These are phyloP conservation scores for Fusarium devonianum DNA, from an alignment of 2,329 filamentous ascomycete species.

Conservation along the genomic window DNA sequence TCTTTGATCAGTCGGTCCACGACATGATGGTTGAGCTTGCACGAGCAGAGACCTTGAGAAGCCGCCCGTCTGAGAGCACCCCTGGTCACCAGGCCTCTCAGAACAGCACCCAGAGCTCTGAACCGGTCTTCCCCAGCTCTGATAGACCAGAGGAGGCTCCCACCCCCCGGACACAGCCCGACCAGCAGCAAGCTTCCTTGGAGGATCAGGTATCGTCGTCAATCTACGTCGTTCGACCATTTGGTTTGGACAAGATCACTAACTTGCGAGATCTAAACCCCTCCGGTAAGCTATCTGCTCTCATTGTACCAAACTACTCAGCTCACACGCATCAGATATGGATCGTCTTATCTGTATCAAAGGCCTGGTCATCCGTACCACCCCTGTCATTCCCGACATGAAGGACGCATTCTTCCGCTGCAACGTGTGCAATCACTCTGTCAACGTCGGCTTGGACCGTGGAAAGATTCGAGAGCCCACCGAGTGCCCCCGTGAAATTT, in stretches of 20 bases:
- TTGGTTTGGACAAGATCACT: constrained; percentile 83
- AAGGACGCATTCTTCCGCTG: constrained; percentile 98
- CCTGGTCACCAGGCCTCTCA: constrained; percentile 56
- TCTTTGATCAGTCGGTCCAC: constrained; percentile 95
- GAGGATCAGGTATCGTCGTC: constrained; percentile 83
- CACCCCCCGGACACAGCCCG: constrained; percentile 51
- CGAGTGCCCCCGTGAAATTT: constrained; percentile 82
- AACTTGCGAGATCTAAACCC: constrained; percentile 96
- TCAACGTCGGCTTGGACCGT: constrained; percentile 90
- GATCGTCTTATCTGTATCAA: constrained; percentile 96
- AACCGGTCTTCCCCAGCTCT: constrained; percentile 80
- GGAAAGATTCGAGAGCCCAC: constrained; percentile 97
- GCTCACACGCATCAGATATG: constrained; percentile 69
- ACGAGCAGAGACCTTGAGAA: constrained; percentile 76
- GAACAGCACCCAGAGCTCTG: constrained; percentile 68
- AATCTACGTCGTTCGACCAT: constrained; percentile 86
- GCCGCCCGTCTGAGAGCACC: constrained; percentile 68
- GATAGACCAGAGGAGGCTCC: constrained; percentile 65
- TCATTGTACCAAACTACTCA: not conserved
- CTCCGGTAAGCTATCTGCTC: constrained; percentile 61
- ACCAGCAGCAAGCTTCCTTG: constrained; percentile 62
- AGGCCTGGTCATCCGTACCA: constrained; percentile 93
- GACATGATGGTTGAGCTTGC: constrained; percentile 93
- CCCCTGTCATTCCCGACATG: constrained; percentile 98
- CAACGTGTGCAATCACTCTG: constrained; percentile 88